Base-by-base conservation (phyloP, 192 early-diverging fungal genomes). In the Linnemannia elongata region DNA sequence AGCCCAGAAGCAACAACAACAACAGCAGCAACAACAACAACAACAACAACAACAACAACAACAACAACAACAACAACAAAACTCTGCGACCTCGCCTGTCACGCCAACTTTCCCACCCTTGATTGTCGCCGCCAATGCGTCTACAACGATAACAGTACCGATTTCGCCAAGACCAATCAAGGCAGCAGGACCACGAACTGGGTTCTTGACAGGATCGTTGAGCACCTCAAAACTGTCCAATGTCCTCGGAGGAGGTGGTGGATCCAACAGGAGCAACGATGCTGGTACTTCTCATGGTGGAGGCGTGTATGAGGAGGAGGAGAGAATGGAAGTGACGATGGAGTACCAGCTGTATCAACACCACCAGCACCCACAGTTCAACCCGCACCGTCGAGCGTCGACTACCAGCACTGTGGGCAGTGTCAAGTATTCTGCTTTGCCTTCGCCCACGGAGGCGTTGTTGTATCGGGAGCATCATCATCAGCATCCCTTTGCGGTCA, bases 151-250 rank as follows among this genome's bases (percentile, higher is more conserved):
- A 39, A 33, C 75, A 3, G 20, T 35, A 1, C 80, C 80, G 6
- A 82, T 82, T 6, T 82, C 80, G 33, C 74, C 80, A 13, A 74
- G 52, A n/a, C 80, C 80, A 0, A 22, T 55, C 13, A 82, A 71
- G 66, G 74, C 74, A 1, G 54, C 52, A 15, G 71, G 38, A 30
- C 71, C 52, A 63, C 42, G 49, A 20, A 74, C 36, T 6, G 30
- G 52, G 24, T 45, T 77, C 63, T 35, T 77, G 30, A 75, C 52
- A 30, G 75, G 57, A 30, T 36, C 39, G 2, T 60, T 66, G 57
- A 44, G 57, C n/a, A 41, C 45, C 7, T 24, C 57, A 2, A 57
- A 33, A 10, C 27, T 76, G 20, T 8, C 35, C 17, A 52, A 36
- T 24, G 38, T 45, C 12, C 27, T 33, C 24, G 47, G 44, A 73